These are phyloP conservation scores for Venturia pyrina DNA, from an alignment of 2,329 filamentous ascomycete genomes.

Conservation along the genomic window DNA sequence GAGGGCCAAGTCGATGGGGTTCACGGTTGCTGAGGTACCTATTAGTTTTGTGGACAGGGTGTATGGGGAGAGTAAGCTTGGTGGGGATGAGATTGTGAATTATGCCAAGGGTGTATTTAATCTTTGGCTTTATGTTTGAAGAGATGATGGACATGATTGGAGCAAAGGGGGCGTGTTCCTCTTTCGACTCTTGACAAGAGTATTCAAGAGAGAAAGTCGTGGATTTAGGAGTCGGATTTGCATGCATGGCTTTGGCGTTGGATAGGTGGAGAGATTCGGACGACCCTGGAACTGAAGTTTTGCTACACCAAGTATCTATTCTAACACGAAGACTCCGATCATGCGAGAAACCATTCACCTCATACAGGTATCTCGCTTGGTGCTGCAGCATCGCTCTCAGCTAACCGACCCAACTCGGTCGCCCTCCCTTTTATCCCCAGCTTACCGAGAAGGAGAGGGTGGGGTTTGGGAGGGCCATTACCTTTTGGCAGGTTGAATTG, in stretches of 20 bases:
- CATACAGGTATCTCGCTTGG: background rate
- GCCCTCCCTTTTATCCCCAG: background rate
- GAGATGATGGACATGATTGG: background rate
- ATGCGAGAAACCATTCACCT: background rate
- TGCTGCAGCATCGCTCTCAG: background rate
- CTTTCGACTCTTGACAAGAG: background rate
- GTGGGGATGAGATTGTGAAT: slow-evolving; percentile 90
- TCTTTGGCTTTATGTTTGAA: slow-evolving; percentile 37
- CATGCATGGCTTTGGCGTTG: slow-evolving; percentile 1
- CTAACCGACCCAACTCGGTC: background rate
- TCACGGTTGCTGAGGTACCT: slow-evolving; percentile 85
- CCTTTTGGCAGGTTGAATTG: slow-evolving; percentile 24
- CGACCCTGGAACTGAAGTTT: background rate
- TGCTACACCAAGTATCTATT: background rate
- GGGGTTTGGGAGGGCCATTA: slow-evolving; percentile 25
- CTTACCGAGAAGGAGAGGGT: slow-evolving; percentile 52
- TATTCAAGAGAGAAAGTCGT: background rate
- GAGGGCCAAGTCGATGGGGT: slow-evolving; percentile 90
- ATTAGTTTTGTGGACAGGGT: slow-evolving; percentile 93
- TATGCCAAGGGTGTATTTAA: slow-evolving; percentile 62
- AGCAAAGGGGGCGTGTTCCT: background rate
- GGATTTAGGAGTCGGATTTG: background rate
- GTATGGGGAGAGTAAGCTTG: slow-evolving; percentile 92
- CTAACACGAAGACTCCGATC: background rate
- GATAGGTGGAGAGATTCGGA: background rate